phyloP scores from a whole-genome alignment of 306 rosid species.

The Pueraria montana region DNA sequence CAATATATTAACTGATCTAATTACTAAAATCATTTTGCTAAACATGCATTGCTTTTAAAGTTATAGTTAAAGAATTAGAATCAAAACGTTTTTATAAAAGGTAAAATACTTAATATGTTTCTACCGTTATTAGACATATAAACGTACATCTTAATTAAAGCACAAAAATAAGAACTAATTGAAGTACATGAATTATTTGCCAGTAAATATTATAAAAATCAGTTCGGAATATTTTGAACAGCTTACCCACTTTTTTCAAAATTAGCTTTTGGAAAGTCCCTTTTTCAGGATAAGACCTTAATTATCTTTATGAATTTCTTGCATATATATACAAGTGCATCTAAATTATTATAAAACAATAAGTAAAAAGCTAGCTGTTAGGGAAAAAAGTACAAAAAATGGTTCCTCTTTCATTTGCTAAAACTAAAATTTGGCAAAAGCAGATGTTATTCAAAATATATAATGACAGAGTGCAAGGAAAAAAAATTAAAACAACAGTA shows the following conservation, averaged over 20 bases:
- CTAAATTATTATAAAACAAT: not conserved
- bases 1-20: too few species aligned
- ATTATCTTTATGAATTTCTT: not conserved
- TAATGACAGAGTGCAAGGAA: not conserved
- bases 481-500: not conserved
- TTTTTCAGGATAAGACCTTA: not conserved
- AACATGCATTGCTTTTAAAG: too few species aligned
- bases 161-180: not conserved
- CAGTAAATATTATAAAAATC: not conserved
- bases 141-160: too few species aligned
- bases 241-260: not conserved
- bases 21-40: too few species aligned
- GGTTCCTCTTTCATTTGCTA: not conserved
- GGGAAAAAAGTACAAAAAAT: not conserved
- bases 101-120: too few species aligned
- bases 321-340: not conserved
- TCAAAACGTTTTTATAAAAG: too few species aligned
- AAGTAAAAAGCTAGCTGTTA: not conserved
- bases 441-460: not conserved
- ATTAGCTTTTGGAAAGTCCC: not conserved
- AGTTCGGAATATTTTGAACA: not conserved
- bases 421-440: not conserved
- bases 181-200: not conserved
- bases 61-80: too few species aligned
- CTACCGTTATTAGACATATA: too few species aligned